Conservation (phyloP, 805 yeast species). For the Naumovozyma castellii region DNA sequence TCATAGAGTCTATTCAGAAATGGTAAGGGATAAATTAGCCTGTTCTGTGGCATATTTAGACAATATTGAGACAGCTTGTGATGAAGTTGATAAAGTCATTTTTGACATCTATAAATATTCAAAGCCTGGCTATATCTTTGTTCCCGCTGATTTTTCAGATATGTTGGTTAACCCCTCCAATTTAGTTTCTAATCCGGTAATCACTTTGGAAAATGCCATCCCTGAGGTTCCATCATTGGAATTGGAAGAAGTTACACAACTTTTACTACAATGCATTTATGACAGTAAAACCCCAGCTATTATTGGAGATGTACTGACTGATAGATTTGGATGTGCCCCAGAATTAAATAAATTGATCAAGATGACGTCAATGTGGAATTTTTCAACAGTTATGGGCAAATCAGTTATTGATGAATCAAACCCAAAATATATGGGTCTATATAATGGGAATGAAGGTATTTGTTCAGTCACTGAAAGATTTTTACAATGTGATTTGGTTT, state of each 20-base stretch:
- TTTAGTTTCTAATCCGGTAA: constrained; percentile 11
- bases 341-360: constrained; percentile 41
- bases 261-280: constrained; percentile 44
- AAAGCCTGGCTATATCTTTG: constrained; percentile 73
- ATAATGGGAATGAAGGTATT: constrained; percentile 51
- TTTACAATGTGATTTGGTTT: constrained; percentile 52
- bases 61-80: constrained; percentile 36
- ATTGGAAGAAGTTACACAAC: constrained; percentile 30
- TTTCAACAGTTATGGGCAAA: constrained; percentile 59
- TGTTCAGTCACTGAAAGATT: constrained; percentile 40
- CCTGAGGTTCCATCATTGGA: constrained; percentile 1
- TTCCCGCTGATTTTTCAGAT: constrained; percentile 65
- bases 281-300: constrained; percentile 50
- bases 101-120: constrained; percentile 43
- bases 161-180: constrained; percentile 15
- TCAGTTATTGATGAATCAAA: constrained; percentile 64
- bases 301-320: constrained; percentile 60
- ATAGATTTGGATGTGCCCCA: constrained; percentile 44
- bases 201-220: constrained; percentile 10
- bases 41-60: constrained; percentile 46
- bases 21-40: constrained; percentile 47
- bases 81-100: constrained; percentile 62
- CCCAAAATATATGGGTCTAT: constrained; percentile 58
- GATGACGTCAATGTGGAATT: constrained; percentile 41
- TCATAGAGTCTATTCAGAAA: constrained; percentile 54